These are phyloP conservation scores for Yarrowia sp. DNA, from an alignment of 805 yeast genomes.

Conservation along the genomic window DNA sequence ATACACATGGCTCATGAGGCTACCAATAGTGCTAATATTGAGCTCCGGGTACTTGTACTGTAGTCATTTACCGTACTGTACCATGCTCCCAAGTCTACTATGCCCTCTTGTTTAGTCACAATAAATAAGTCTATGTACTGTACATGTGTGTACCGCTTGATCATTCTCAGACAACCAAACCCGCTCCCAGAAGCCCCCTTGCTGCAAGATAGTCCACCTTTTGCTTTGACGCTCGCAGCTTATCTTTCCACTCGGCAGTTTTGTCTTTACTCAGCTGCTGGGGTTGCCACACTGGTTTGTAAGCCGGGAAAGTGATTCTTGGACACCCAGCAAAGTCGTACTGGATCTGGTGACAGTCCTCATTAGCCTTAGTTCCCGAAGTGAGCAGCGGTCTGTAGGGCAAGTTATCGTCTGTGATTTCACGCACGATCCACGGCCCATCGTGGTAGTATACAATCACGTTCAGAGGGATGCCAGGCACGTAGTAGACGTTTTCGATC, in stretches of 20 bases:
- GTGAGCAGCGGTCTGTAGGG: constrained; percentile 5
- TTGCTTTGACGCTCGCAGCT: constrained; percentile 21
- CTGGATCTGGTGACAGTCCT: constrained; percentile 21
- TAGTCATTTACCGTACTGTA: no score
- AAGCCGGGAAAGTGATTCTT: constrained; percentile 22
- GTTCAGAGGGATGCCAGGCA: constrained; percentile 33
- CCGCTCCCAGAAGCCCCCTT: constrained; percentile 2
- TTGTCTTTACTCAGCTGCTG: constrained; percentile 24
- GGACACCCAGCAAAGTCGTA: constrained; percentile 31
- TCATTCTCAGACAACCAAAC: neutral
- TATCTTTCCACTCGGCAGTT: constrained; percentile 6
- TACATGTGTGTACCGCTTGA: no score
- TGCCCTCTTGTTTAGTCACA: no score
- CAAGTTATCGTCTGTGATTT: constrained; percentile 3
- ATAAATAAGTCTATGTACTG: constrained; percentile 5
- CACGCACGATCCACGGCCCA: constrained; percentile 3
- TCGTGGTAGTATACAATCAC: constrained; percentile 27
- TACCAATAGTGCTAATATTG: no score
- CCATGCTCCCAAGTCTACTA: no score
- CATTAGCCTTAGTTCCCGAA: constrained; percentile 4
- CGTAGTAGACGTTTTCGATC: constrained; percentile 28
- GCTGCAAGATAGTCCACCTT: constrained; percentile 30
- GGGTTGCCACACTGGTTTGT: constrained; percentile 30
- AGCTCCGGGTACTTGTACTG: no score
- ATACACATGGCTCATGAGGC: no score